A percentile compares a stretch with the other conserved stretches of the same genome.
These are phyloP conservation scores for Limonomyces culmigenus DNA, from an alignment of 1,284 basidiomycete species.

Conservation along the genomic window DNA sequence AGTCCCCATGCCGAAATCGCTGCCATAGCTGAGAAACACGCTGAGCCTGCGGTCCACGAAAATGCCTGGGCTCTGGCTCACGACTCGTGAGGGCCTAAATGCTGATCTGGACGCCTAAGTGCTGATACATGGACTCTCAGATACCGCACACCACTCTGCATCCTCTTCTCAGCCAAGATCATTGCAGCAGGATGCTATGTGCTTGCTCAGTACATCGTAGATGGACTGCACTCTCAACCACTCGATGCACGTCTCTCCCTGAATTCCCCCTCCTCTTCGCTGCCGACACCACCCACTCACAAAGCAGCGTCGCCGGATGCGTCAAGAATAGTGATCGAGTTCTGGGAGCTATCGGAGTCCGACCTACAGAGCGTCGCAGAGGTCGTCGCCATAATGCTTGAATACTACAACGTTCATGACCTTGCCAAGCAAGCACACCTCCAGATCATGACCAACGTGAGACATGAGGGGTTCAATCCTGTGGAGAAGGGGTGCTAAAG, in stretches of 20 bases:
- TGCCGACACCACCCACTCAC: constrained; percentile 60
- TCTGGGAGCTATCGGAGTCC: constrained; percentile 40
- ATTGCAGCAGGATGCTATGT: constrained; percentile 61
- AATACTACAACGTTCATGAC: constrained; percentile 57
- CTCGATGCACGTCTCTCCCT: constrained; percentile 52
- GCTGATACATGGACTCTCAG: constrained; percentile 18
- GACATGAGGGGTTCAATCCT: not conserved
- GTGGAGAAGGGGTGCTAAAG: not conserved
- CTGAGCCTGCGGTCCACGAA: constrained; percentile 36
- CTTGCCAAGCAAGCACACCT: constrained; percentile 8
- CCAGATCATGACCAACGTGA: not conserved
- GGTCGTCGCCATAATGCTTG: constrained; percentile 43
- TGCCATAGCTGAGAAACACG: constrained; percentile 41
- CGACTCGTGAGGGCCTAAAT: constrained; percentile 74
- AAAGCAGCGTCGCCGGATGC: constrained; percentile 55
- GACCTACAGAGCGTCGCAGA: constrained; percentile 46
- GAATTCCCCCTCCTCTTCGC: constrained; percentile 40
- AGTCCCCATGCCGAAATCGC: constrained; percentile 69
- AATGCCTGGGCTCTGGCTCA: constrained; percentile 71
- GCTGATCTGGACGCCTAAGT: constrained; percentile 1
- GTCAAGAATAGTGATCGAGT: constrained; percentile 45
- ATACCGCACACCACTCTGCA: constrained; percentile 59
- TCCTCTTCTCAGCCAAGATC: constrained; percentile 47
- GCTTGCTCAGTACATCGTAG: constrained; percentile 49
- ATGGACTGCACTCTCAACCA: constrained; percentile 55